Percentiles rank a stretch among this genome's conserved stretches.
Evolutionary conservation across 192 early-diverging fungal genomes (phyloP).

Genomic region (Backusella tuberculispora): DNA sequence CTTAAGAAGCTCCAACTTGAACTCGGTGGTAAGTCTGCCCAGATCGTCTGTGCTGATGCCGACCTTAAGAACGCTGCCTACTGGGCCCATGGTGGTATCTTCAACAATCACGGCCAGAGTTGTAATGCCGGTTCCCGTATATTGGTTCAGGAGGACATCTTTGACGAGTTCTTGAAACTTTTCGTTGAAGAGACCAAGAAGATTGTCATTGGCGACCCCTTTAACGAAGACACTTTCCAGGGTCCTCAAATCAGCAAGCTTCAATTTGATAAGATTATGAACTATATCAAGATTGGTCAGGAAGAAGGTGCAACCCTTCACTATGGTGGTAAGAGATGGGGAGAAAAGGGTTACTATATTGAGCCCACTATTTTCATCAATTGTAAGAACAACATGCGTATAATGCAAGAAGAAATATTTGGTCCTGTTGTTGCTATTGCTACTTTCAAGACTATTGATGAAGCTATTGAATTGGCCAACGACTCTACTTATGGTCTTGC

Average conservation of each 20-base stretch:
- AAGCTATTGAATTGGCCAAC: conserved; percentile 71
- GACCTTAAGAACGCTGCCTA: conserved; percentile 20
- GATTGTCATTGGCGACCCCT: conserved; percentile 51
- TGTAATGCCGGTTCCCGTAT: conserved; percentile 57
- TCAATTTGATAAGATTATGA: conserved; percentile 60
- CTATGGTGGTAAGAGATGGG: conserved; percentile 32
- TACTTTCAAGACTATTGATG: conserved; percentile 75
- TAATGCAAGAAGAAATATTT: conserved; percentile 80
- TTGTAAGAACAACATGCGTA: conserved; percentile 44
- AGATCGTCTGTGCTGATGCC: conserved; percentile 31
- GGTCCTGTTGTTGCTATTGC: conserved; percentile 79
- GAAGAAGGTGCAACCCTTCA: conserved; percentile 19
- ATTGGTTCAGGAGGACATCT: conserved; percentile 55
- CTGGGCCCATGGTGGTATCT: conserved; percentile 36
- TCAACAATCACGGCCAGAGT: conserved; percentile 51
- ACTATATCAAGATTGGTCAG: conserved; percentile 24
- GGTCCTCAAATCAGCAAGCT: conserved; percentile 59
- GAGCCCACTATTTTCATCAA: conserved; percentile 75
- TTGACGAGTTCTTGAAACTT: conserved; percentile 38
- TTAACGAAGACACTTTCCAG: conserved; percentile 40
- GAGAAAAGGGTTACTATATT: conserved; percentile 70
- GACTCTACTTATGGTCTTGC: conserved; percentile 71
- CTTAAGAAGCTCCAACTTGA: conserved; percentile 32
- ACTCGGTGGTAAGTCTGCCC: conserved; percentile 29
- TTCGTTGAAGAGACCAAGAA: conserved; percentile 19